Percentiles rank a stretch among this genome's conserved stretches.
These are phyloP conservation scores for Beauveria sp. DNA, from an alignment of 2,329 filamentous ascomycete genomes.

Conservation along the genomic window DNA sequence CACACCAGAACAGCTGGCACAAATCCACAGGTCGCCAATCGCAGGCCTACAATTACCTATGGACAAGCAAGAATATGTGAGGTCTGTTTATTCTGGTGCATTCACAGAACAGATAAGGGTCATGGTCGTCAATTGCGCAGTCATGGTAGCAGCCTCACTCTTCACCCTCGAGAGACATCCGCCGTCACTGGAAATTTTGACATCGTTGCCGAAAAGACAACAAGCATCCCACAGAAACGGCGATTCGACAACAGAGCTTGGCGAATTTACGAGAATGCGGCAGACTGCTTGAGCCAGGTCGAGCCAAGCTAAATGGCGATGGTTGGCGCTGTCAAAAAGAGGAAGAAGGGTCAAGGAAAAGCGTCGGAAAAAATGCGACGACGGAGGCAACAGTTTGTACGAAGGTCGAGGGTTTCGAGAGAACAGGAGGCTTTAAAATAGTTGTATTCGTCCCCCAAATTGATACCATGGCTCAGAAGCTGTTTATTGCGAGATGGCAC, in stretches of 20 bases:
- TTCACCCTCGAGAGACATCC: slow-evolving; percentile 38
- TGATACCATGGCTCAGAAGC: not conserved
- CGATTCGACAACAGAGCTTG: slow-evolving; percentile 31
- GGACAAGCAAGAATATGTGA: slow-evolving; percentile 27
- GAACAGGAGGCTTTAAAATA: not conserved
- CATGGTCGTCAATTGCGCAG: slow-evolving; percentile 36
- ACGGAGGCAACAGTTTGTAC: not conserved
- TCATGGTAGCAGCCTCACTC: slow-evolving; percentile 36
- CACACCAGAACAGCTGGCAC: slow-evolving; percentile 29
- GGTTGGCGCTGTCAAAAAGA: not conserved
- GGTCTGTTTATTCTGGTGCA: slow-evolving; percentile 35
- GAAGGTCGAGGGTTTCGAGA: not conserved
- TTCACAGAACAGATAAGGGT: slow-evolving; percentile 40
- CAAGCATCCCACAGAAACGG: slow-evolving; percentile 25
- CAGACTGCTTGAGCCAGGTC: not conserved
- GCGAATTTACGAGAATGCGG: slow-evolving; percentile 19
- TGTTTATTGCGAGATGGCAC: slow-evolving; percentile 12
- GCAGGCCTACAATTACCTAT: slow-evolving; percentile 28
- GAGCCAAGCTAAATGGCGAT: not conserved
- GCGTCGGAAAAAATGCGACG: not conserved
- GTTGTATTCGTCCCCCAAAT: not conserved
- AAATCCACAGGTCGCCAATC: slow-evolving; percentile 37
- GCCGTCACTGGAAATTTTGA: slow-evolving; percentile 25
- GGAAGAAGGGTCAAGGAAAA: not conserved
- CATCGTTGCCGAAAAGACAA: slow-evolving; percentile 22